These are phyloP conservation scores for Viola odorata DNA, from an alignment of 345 rosid genomes.

Conservation along the genomic window DNA sequence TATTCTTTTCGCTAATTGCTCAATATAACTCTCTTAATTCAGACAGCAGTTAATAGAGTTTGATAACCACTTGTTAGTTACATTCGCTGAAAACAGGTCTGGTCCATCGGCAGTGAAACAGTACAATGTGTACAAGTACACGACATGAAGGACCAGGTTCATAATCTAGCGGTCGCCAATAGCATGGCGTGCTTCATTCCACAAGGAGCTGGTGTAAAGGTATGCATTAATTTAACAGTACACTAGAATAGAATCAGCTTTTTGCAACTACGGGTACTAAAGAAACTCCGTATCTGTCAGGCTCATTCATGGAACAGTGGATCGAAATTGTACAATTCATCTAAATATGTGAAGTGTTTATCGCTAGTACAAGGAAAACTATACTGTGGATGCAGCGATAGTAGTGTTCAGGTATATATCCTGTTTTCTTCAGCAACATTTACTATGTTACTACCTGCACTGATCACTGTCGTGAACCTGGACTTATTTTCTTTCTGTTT, in stretches of 20 bases:
- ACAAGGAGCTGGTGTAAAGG: conserved; percentile 71
- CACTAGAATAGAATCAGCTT: too few species aligned
- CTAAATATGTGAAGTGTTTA: conserved; percentile 46
- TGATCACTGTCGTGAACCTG: neutral
- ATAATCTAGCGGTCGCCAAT: conserved; percentile 42
- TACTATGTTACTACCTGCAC: neutral
- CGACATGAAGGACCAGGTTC: conserved; percentile 65
- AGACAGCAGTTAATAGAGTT: neutral
- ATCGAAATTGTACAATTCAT: conserved; percentile 43
- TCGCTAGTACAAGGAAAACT: conserved; percentile 50
- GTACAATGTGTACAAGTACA: conserved; percentile 46
- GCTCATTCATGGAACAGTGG: conserved; percentile 61
- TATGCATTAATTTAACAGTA: conserved; percentile 7
- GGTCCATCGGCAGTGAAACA: conserved; percentile 40
- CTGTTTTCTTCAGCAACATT: neutral
- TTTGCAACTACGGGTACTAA: too few species aligned
- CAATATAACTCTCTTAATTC: neutral
- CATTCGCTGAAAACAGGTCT: conserved; percentile 33
- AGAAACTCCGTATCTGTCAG: conserved; percentile 15
- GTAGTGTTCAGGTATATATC: conserved; percentile 60
- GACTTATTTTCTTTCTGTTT: neutral
- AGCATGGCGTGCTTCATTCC: conserved; percentile 55
- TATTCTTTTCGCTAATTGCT: too few species aligned
- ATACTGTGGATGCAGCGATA: conserved; percentile 69
- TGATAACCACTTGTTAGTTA: neutral